These are phyloP conservation scores for Hypoxylon sp. DNA, from an alignment of 2,329 filamentous ascomycete genomes.

Conservation along the genomic window DNA sequence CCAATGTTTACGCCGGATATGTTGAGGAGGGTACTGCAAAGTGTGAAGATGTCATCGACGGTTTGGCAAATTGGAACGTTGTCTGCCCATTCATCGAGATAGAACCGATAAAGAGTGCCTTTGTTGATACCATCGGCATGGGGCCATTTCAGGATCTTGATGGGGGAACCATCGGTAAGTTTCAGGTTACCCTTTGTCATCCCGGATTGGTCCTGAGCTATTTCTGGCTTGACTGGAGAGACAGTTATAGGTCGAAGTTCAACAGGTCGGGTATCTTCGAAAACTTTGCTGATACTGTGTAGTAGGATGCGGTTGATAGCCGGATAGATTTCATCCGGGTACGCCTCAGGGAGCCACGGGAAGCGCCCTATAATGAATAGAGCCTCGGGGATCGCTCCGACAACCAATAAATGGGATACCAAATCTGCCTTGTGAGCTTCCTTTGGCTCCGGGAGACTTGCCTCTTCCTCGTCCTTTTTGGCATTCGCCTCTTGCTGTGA, in stretches of 20 bases:
- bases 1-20: conserved; percentile 91
- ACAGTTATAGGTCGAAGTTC: conserved; percentile 54
- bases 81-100: conserved; percentile 97
- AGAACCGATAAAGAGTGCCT: conserved; percentile 88
- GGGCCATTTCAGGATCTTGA: conserved; percentile 84
- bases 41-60: conserved; percentile 89
- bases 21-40: conserved; percentile 88
- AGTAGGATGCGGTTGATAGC: conserved; percentile 88
- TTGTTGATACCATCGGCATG: conserved; percentile 86
- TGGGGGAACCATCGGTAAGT: conserved; percentile 70
- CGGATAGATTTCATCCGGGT: conserved; percentile 82
- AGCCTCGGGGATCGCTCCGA: conserved; percentile 93
- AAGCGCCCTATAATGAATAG: conserved; percentile 93
- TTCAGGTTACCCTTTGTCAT: conserved; percentile 79
- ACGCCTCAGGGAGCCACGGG: conserved; percentile 90
- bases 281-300: conserved; percentile 84
- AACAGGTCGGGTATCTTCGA: conserved; percentile 59
- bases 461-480: conserved; percentile 63
- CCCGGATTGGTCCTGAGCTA: conserved; percentile 73
- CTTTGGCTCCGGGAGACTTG: conserved; percentile 76
- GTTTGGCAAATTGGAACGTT: conserved; percentile 92
- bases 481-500: conserved; percentile 65
- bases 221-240: conserved; percentile 58
- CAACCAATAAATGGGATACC: conserved; percentile 86
- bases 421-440: conserved; percentile 88